These are phyloP conservation scores for Phragmites australis DNA, from an alignment of 176 grass and related monocot genomes.

Conservation along the genomic window DNA sequence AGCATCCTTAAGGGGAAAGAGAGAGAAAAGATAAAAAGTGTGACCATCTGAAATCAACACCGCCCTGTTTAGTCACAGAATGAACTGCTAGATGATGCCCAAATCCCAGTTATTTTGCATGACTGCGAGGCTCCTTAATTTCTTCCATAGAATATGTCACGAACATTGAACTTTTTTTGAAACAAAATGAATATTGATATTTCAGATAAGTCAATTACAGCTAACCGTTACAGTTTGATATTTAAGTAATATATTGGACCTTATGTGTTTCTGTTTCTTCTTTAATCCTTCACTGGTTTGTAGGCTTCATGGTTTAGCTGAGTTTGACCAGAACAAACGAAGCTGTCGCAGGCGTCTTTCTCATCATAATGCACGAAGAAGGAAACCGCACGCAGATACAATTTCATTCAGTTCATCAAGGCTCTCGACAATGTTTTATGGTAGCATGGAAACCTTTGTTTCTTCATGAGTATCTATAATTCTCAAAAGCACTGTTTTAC, in stretches of 20 bases:
- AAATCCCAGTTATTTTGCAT: background rate
- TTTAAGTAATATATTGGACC: background rate
- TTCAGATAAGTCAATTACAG: background rate
- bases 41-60: background rate
- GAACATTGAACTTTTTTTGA: no score
- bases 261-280: background rate
- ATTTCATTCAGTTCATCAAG: constrained; percentile 62
- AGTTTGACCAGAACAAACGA: constrained; percentile 87
- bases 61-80: background rate
- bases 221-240: background rate
- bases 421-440: constrained; percentile 51
- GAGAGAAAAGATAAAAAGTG: background rate
- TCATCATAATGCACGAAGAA: constrained; percentile 73
- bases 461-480: background rate
- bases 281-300: background rate
- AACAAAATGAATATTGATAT: background rate
- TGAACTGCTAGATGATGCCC: background rate
- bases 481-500: background rate
- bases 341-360: constrained; percentile 69
- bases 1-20: background rate
- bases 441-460: constrained; percentile 5
- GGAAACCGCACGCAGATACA: constrained; percentile 61
- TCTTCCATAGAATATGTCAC: background rate
- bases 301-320: constrained; percentile 72
- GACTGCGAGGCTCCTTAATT: background rate